Percentiles rank a stretch among this genome's conserved stretches.
Conservation (phyloP, 1,284 basidiomycete species). For the Naganishia cerealis region DNA sequence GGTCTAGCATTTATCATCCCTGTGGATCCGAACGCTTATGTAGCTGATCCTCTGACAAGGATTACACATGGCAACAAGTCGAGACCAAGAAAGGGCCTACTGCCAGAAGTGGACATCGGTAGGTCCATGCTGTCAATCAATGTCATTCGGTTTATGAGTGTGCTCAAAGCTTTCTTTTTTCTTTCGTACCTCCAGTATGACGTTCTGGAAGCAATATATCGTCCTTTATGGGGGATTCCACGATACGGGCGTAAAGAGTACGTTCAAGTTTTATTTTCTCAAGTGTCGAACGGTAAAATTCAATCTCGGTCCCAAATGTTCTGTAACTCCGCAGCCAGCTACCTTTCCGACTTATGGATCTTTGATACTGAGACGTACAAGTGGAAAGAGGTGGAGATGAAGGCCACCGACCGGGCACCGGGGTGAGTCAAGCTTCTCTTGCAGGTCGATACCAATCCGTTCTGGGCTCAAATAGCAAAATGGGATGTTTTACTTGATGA, state of each 20-base stretch:
- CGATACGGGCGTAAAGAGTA: conserved; percentile 75
- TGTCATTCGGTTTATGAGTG: not conserved
- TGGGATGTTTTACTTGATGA: not conserved
- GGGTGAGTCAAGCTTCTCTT: conserved; percentile 35
- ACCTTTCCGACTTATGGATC: conserved; percentile 82
- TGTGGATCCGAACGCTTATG: conserved; percentile 32
- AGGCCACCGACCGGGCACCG: conserved; percentile 67
- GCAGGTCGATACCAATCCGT: not conserved
- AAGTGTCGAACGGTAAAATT: not conserved
- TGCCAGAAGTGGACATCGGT: conserved; percentile 81
- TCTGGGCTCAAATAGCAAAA: too few species aligned
- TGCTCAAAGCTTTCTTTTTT: not conserved
- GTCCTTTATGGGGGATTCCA: conserved; percentile 85
- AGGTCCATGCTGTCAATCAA: conserved; percentile 35
- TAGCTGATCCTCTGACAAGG: conserved; percentile 29
- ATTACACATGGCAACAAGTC: conserved; percentile 82
- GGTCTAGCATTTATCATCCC: conserved; percentile 31
- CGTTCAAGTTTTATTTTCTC: conserved; percentile 35
- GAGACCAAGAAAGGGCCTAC: conserved; percentile 80
- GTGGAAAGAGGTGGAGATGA: conserved; percentile 78
- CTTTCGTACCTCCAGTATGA: conserved; percentile 64
- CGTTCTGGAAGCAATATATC: conserved; percentile 82
- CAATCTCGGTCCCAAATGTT: not conserved
- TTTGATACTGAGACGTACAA: conserved; percentile 85
- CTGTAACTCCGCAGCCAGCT: conserved; percentile 59